Percentiles rank a stretch among this genome's conserved stretches.
Evolutionary conservation across 495 filamentous ascomycete genomes (phyloP).

Genomic region (Immersiella caudata): DNA sequence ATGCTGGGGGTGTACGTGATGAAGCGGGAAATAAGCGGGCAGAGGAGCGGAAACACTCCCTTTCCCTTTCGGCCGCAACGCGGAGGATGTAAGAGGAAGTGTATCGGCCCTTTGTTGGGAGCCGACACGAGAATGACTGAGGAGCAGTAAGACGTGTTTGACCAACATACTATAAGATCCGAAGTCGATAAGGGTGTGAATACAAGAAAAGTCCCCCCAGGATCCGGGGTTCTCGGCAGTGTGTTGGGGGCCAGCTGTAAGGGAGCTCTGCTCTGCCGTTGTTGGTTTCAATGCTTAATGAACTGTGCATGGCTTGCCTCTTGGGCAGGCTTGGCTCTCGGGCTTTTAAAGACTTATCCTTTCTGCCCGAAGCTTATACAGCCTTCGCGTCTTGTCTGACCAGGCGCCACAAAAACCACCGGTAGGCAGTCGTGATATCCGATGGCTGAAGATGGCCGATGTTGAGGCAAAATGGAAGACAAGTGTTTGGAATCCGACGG

Average conservation of each 20-base stretch:
- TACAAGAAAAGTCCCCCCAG: not conserved
- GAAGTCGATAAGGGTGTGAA: not conserved
- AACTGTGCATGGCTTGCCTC: not conserved
- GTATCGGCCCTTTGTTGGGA: constrained; percentile 10
- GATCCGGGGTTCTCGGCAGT: not conserved
- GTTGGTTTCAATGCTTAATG: not conserved
- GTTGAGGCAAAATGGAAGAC: constrained; percentile 16
- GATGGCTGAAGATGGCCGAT: constrained; percentile 15
- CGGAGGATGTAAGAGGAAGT: constrained; percentile 4
- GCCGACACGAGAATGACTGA: not conserved
- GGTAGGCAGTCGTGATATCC: constrained; percentile 23
- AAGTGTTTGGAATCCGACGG: constrained; percentile 14
- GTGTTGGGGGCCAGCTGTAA: not conserved
- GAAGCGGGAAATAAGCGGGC: not conserved
- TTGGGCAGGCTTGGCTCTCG: not conserved
- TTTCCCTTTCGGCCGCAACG: constrained; percentile 11
- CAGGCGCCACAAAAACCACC: not conserved
- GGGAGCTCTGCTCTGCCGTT: constrained; percentile 3
- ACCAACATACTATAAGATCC: not conserved
- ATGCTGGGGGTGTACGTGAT: not conserved
- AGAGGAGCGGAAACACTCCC: not conserved
- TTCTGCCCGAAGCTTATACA: not conserved
- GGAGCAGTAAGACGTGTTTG: not conserved
- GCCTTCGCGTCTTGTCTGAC: not conserved
- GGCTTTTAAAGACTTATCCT: not conserved